These are phyloP conservation scores for Tricholoma sp. DNA, from an alignment of 768 basidiomycete species.

Conservation along the genomic window DNA sequence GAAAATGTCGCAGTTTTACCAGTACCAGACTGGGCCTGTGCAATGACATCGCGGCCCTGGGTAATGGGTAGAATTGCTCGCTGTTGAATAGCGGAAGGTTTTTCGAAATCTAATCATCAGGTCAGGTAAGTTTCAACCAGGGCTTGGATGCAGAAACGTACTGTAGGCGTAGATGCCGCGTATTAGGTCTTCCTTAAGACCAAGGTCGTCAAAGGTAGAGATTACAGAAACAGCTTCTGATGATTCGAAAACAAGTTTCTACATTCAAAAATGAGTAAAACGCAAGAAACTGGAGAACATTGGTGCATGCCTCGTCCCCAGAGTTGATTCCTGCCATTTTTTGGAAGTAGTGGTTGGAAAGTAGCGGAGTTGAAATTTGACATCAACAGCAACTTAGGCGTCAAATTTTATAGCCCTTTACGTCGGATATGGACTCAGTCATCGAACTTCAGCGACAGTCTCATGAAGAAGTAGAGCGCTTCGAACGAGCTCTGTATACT, in stretches of 20 bases:
- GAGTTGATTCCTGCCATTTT: constrained; percentile 80
- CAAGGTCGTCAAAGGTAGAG: constrained; percentile 85
- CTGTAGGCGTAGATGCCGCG: constrained; percentile 99
- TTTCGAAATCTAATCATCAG: constrained; percentile 72
- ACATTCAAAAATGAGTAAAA: constrained; percentile 5
- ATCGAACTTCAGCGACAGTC: constrained; percentile 93
- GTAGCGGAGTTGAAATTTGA: constrained; percentile 56
- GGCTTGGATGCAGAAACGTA: constrained; percentile 29
- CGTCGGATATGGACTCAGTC: constrained; percentile 76
- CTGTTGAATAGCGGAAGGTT: constrained; percentile 98
- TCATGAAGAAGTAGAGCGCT: constrained; percentile 93
- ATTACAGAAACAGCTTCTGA: constrained; percentile 88
- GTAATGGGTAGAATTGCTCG: constrained; percentile 95
- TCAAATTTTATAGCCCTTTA: constrained; percentile 10
- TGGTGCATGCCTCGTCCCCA: constrained; percentile 72
- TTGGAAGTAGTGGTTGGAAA: constrained; percentile 33
- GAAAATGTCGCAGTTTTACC: constrained; percentile 99
- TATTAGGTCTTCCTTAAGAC: constrained; percentile 90
- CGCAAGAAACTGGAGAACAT: constrained; percentile 1
- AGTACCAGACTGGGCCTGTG: constrained; percentile 97
- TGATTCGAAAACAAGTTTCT: constrained; percentile 95
- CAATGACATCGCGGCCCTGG: constrained; percentile 95
- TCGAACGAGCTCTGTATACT: constrained; percentile 81
- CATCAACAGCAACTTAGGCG: constrained; percentile 6
- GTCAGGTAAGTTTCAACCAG: not conserved